Base-by-base conservation (phyloP, 495 filamentous ascomycete species). In the Entonaema liquescens region DNA sequence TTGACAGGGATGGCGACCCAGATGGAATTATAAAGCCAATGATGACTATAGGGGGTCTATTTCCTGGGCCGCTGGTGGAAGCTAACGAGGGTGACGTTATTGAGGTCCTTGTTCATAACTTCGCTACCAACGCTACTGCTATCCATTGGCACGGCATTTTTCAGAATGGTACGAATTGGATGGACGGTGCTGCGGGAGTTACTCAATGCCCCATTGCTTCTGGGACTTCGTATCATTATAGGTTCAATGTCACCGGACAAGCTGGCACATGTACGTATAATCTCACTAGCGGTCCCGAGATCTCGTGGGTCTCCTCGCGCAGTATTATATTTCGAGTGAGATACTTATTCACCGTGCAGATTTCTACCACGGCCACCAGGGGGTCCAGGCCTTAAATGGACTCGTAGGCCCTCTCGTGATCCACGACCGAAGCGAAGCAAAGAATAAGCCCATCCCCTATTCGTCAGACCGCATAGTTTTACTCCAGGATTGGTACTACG, bases 131-230 rank as follows among this genome's bases (percentile, higher is more conserved):
- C 64, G 76, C 79, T 47, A 84, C 83, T 1, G 75, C 79, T 9
- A 71, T 93, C 28, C 90, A 93, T 75, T 92, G 87, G 83, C 89
- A 92, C 64, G 89, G 90, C 9, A 76, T 92, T 15, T 83, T 82
- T 58, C 90, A 92, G 71, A 88, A 88, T 60, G 84, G 80, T 2
- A 88, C 87, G 5, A 83, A 81, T 21, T 83, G 80, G 59, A 89
- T 89, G 86, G 91, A 93, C 75, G 91, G 91, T 11, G 79, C 84
- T 15, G 81, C 81, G 8, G 83, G 82, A 1, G 83, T 91, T 21
- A 88, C 85, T n/a, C 89, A 92, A 76, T 93, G 91, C 66, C 88
- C 90, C 1, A 86, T 92, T 67, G 79, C 88, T 2, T 88, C 89
- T 8, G 84, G 84, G 17, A 28, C 73, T 19, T 82, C 68, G 38